phyloP scores from a whole-genome alignment of 1,284 basidiomycete species.

The Singerocomus inundabilis region DNA sequence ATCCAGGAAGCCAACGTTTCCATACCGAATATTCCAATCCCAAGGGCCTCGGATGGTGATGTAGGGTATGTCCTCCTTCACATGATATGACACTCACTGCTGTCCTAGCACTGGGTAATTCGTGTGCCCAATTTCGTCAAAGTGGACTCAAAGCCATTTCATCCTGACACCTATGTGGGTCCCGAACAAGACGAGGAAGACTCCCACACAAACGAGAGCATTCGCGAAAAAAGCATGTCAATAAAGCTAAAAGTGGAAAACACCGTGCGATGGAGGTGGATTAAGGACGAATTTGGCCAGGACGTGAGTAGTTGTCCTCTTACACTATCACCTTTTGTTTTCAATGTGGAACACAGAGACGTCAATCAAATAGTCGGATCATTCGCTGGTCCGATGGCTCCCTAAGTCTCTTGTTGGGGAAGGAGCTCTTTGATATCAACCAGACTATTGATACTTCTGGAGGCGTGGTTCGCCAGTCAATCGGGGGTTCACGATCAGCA shows the following conservation, averaged over 20 bases:
- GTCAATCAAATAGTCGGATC: conserved; percentile 85
- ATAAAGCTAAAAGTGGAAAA: conserved; percentile 88
- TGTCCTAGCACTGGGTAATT: conserved; percentile 72
- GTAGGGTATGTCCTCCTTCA: conserved; percentile 41
- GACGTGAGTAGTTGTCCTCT: conserved; percentile 51
- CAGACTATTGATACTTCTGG: conserved; percentile 73
- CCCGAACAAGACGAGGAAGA: conserved; percentile 78
- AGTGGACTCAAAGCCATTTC: conserved; percentile 80
- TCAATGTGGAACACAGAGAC: conserved; percentile 44
- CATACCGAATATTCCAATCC: conserved; percentile 77
- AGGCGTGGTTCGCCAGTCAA: conserved; percentile 50
- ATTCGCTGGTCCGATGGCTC: conserved; percentile 92
- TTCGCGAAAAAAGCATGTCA: conserved; percentile 71
- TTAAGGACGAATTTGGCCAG: conserved; percentile 63
- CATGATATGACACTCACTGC: conserved; percentile 2
- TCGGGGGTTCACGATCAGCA: conserved; percentile 40
- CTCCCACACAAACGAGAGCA: conserved; percentile 47
- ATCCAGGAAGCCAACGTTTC: conserved; percentile 69
- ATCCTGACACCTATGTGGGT: conserved; percentile 75
- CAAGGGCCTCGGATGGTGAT: conserved; percentile 67
- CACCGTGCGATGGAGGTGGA: conserved; percentile 89
- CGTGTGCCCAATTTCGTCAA: conserved; percentile 83
- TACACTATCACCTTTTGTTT: neutral
- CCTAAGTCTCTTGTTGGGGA: conserved; percentile 82
- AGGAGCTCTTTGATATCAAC: conserved; percentile 87